Conservation (phyloP, 2,329 filamentous ascomycete genomes). For the Penicillium glabrum region DNA sequence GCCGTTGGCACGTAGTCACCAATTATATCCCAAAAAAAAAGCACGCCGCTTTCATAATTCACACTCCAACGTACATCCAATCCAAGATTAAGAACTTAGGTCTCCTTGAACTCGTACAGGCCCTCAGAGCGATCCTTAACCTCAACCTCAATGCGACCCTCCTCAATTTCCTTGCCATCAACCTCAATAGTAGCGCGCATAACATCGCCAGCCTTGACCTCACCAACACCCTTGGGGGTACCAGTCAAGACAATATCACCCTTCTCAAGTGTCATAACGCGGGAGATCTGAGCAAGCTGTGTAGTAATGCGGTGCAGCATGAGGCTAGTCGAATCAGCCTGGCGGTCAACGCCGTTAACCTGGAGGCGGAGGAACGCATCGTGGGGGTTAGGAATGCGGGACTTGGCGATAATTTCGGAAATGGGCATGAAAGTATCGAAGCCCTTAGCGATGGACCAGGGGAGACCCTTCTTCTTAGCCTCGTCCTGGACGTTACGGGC, state of each 20-base stretch:
- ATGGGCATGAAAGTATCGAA: constrained; percentile 97
- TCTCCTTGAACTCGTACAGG: constrained; percentile 74
- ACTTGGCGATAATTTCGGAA: constrained; percentile 76
- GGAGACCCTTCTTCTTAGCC: constrained; percentile 94
- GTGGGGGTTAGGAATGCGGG: constrained; percentile 80
- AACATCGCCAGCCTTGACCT: constrained; percentile 79
- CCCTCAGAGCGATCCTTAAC: constrained; percentile 73
- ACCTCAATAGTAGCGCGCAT: constrained; percentile 82
- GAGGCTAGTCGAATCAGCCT: constrained; percentile 85
- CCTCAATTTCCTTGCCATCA: constrained; percentile 76
- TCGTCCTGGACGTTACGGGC: constrained; percentile 93
- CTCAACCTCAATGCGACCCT: constrained; percentile 78
- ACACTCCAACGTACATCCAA: not conserved
- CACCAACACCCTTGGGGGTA: constrained; percentile 92
- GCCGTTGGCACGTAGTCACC: not conserved
- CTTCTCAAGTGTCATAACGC: constrained; percentile 88
- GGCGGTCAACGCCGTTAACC: constrained; percentile 76
- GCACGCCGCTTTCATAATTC: not conserved
- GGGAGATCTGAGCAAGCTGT: constrained; percentile 85
- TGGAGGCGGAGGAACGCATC: constrained; percentile 81
- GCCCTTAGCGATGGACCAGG: constrained; percentile 95
- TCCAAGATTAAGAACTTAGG: constrained; percentile 41
- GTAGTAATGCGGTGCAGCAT: constrained; percentile 92
- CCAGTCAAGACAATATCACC: constrained; percentile 96
- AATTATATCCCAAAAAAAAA: not conserved